phyloP scores from a whole-genome alignment of 2,329 filamentous ascomycete genomes.

The Apiospora marii region DNA sequence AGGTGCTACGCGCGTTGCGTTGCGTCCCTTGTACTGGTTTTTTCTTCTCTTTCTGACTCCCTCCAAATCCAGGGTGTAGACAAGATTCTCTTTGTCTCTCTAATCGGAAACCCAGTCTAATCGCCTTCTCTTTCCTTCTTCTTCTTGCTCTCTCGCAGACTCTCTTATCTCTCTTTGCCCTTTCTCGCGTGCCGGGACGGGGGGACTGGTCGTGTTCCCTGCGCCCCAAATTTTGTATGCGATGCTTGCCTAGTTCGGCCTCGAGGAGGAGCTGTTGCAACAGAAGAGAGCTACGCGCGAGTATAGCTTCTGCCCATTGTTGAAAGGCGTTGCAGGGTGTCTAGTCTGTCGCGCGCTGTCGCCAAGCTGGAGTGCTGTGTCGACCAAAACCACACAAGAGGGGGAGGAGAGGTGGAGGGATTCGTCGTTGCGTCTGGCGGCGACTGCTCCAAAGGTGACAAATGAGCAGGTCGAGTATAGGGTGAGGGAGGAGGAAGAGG shows the following conservation, averaged over 20 bases:
- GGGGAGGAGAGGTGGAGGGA: constrained; percentile 21
- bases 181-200: background rate
- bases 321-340: background rate
- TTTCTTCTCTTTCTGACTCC: background rate
- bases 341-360: constrained; percentile 18
- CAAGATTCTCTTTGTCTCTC: constrained; percentile 15
- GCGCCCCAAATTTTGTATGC: background rate
- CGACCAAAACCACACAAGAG: constrained; percentile 5
- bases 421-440: constrained; percentile 7
- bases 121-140: constrained; percentile 4
- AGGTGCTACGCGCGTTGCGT: constrained; percentile 13
- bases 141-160: background rate
- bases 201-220: background rate
- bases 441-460: constrained; percentile 14
- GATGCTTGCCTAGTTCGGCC: background rate
- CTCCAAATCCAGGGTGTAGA: constrained; percentile 1
- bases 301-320: constrained; percentile 23
- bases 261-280: constrained; percentile 18
- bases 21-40: constrained; percentile 5
- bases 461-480: constrained; percentile 19
- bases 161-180: constrained; percentile 12
- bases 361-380: constrained; percentile 4
- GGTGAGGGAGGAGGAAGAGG: constrained; percentile 1
- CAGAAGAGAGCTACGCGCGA: constrained; percentile 20
- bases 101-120: constrained; percentile 12